phyloP scores from a whole-genome alignment of 2,329 filamentous ascomycete genomes.

The Phoma sp. region DNA sequence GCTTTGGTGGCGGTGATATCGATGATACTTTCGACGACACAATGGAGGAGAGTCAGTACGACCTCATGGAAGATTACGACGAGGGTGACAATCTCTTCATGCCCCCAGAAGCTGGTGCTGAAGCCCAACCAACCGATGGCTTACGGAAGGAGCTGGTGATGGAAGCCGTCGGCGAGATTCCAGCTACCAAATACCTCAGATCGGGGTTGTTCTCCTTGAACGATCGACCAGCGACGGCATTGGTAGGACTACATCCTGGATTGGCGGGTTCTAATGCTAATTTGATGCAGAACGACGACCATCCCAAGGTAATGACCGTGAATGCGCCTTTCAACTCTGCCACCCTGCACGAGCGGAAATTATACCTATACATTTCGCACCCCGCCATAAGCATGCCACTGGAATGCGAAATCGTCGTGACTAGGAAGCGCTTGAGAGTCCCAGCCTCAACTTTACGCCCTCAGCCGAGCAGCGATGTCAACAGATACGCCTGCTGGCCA shows the following conservation, averaged over 20 bases:
- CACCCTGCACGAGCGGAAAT: conserved; percentile 44
- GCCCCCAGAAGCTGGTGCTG: conserved; percentile 36
- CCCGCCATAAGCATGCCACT: conserved; percentile 40
- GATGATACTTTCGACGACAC: conserved; percentile 48
- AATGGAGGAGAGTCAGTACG: conserved; percentile 48
- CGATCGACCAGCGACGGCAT: conserved; percentile 17
- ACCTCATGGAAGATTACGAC: conserved; percentile 48
- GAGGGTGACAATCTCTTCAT: conserved; percentile 48
- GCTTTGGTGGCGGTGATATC: conserved; percentile 44
- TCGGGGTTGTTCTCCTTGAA: conserved; percentile 34
- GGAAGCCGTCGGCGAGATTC: conserved; percentile 44
- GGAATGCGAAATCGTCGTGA: conserved; percentile 46
- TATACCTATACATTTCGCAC: conserved; percentile 48
- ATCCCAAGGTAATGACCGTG: conserved; percentile 35
- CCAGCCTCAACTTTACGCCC: conserved; percentile 37
- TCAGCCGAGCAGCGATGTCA: conserved; percentile 25
- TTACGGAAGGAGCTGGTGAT: conserved; percentile 49
- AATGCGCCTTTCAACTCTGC: conserved; percentile 47
- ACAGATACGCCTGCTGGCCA: conserved; percentile 45
- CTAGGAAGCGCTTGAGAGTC: conserved; percentile 42
- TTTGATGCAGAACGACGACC: conserved; percentile 12
- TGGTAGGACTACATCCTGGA: conserved; percentile 22
- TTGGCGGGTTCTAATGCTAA: neutral
- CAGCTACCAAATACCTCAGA: conserved; percentile 37
- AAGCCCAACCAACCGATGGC: conserved; percentile 44